These are phyloP conservation scores for Phialophora chinensis DNA, from an alignment of 2,329 filamentous ascomycete species.

Conservation along the genomic window DNA sequence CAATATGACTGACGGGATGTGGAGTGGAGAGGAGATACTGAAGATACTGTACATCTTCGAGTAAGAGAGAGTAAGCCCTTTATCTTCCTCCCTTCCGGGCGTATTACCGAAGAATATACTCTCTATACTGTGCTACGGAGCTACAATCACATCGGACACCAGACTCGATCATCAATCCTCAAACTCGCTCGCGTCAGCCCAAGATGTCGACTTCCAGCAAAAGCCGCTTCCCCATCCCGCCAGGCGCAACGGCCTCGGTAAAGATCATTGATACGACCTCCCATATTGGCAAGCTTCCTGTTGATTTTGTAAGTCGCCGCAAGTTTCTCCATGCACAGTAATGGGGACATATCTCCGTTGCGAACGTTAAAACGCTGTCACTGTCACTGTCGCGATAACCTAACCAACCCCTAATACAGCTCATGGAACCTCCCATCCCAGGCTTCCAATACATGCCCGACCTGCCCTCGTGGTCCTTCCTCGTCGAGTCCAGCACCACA, in stretches of 20 bases:
- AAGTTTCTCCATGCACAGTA: not conserved
- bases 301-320: slow-evolving; percentile 3
- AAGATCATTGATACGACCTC: slow-evolving; percentile 19
- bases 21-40: not conserved
- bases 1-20: not conserved
- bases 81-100: not conserved
- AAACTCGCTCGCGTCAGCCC: not conserved
- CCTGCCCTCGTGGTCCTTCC: slow-evolving; percentile 45
- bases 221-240: slow-evolving; percentile 15
- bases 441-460: slow-evolving; percentile 29
- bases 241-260: slow-evolving; percentile 16
- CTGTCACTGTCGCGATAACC: not conserved
- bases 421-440: slow-evolving; percentile 25
- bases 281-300: slow-evolving; percentile 5
- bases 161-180: not conserved
- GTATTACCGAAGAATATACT: not conserved
- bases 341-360: not conserved
- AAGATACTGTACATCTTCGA: not conserved
- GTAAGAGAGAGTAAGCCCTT: not conserved
- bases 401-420: not conserved
- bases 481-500: slow-evolving; percentile 53
- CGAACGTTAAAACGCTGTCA: not conserved
- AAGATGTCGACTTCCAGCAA: slow-evolving; percentile 7
- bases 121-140: not conserved
- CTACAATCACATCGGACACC: not conserved